phyloP scores from a whole-genome alignment of 2,329 filamentous ascomycete genomes.

The Aspergillus candidus region DNA sequence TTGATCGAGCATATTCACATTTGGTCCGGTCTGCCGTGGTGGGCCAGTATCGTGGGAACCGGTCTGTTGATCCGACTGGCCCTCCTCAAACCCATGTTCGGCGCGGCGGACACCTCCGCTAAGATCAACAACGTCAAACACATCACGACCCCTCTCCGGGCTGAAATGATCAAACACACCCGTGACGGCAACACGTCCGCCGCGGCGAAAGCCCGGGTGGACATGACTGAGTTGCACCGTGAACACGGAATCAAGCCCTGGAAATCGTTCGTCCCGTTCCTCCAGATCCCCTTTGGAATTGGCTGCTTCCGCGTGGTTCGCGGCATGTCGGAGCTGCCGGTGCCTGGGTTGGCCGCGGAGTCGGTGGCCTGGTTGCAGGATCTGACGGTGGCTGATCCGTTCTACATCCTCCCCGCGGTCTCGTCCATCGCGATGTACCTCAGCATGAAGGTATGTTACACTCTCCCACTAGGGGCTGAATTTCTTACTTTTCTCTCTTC shows the following conservation, averaged over 20 bases:
- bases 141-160: conserved; percentile 50
- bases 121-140: conserved; percentile 58
- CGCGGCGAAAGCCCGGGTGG: conserved; percentile 42
- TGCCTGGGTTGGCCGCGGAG: conserved; percentile 68
- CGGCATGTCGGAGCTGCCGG: conserved; percentile 69
- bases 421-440: conserved; percentile 53
- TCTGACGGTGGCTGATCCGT: conserved; percentile 70
- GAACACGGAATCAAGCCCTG: conserved; percentile 49
- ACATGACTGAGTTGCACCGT: conserved; percentile 49
- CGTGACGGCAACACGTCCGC: conserved; percentile 43
- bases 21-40: conserved; percentile 71
- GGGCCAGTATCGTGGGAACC: conserved; percentile 62
- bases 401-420: conserved; percentile 63
- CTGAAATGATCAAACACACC: conserved; percentile 46
- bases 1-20: conserved; percentile 78
- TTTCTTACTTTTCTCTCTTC: neutral
- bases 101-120: conserved; percentile 56
- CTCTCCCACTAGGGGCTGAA: no score
- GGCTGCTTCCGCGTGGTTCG: conserved; percentile 73
- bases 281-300: conserved; percentile 67
- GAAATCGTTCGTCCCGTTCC: conserved; percentile 50
- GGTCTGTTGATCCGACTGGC: conserved; percentile 59
- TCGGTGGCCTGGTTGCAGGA: conserved; percentile 74
- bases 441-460: conserved; percentile 51
- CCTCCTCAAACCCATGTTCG: conserved; percentile 61